Evolutionary conservation across 345 rosid genomes (phyloP).

Genomic region (Geranium rotundifolium): DNA sequence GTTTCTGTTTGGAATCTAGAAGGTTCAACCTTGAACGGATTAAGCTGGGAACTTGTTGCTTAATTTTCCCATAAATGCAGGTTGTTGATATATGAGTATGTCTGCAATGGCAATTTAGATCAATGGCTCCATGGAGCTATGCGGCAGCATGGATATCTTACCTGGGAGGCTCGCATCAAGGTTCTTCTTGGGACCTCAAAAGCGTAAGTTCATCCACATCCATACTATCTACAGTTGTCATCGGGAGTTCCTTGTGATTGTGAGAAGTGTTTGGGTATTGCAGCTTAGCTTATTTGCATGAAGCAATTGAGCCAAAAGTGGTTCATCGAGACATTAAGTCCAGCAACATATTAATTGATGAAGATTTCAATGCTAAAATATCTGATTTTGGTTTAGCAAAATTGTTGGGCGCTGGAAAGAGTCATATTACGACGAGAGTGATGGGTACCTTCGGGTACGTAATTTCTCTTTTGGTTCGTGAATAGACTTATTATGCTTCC

Average conservation of each 20-base stretch:
- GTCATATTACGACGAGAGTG: slow-evolving; percentile 80
- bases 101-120: slow-evolving; percentile 88
- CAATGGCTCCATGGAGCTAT: slow-evolving; percentile 93
- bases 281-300: slow-evolving; percentile 87
- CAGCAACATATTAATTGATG: slow-evolving; percentile 84
- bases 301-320: slow-evolving; percentile 98
- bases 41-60: neutral
- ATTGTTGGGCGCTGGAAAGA: slow-evolving; percentile 80
- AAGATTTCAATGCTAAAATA: slow-evolving; percentile 71
- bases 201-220: slow-evolving; percentile 43
- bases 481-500: no score
- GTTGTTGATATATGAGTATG: slow-evolving; percentile 78
- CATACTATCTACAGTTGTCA: neutral
- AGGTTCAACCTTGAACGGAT: no score
- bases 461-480: slow-evolving; percentile 2
- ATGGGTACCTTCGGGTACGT: slow-evolving; percentile 99
- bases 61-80: slow-evolving; percentile 17
- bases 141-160: slow-evolving; percentile 60
- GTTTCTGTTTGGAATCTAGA: neutral
- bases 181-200: slow-evolving; percentile 87
- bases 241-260: slow-evolving; percentile 1
- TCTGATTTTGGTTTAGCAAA: slow-evolving; percentile 97
- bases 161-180: slow-evolving; percentile 89
- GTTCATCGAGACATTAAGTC: slow-evolving; percentile 97
- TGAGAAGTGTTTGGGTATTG: slow-evolving; percentile 7